Evolutionary conservation across 148 eudicot genomes (phyloP).

Genomic region (Dysphania ambrosioides): DNA sequence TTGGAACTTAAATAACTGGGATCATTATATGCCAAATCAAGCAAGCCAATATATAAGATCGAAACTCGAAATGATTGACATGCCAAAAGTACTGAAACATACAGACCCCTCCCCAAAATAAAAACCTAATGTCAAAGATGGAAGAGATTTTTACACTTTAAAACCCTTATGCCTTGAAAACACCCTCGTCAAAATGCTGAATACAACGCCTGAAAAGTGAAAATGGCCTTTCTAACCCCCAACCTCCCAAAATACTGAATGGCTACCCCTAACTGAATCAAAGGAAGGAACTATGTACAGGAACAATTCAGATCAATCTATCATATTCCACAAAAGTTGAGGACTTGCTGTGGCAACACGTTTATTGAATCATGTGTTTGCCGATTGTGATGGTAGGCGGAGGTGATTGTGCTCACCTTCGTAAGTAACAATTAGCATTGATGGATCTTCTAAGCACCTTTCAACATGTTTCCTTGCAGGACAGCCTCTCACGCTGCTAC

Average conservation of each 20-base stretch:
- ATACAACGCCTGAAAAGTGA: slow-evolving; percentile 19
- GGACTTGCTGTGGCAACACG: background rate
- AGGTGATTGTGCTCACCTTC: slow-evolving; percentile 81
- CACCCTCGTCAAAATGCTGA: background rate
- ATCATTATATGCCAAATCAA: background rate
- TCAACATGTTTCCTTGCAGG: slow-evolving; percentile 86
- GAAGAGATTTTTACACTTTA: slow-evolving; percentile 18
- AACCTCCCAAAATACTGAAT: slow-evolving; percentile 26
- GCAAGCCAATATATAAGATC: slow-evolving; percentile 10
- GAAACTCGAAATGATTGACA: background rate
- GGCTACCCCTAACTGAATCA: slow-evolving; percentile 25
- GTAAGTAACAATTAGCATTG: slow-evolving; percentile 76
- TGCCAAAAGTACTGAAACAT: slow-evolving; percentile 21
- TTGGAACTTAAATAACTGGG: background rate
- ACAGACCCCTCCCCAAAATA: slow-evolving; percentile 17
- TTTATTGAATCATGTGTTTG: slow-evolving; percentile 33
- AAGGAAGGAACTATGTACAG: slow-evolving; percentile 31
- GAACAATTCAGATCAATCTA: slow-evolving; percentile 23
- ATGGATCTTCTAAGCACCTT: slow-evolving; percentile 68
- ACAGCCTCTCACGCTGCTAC: slow-evolving; percentile 83
- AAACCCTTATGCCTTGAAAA: slow-evolving; percentile 11
- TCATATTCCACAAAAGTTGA: slow-evolving; percentile 6
- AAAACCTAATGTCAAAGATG: slow-evolving; percentile 28
- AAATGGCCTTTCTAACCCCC: slow-evolving; percentile 5
- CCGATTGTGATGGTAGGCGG: slow-evolving; percentile 49